These are phyloP conservation scores for Aspergillus texensis DNA, from an alignment of 2,329 filamentous ascomycete species.

Conservation along the genomic window DNA sequence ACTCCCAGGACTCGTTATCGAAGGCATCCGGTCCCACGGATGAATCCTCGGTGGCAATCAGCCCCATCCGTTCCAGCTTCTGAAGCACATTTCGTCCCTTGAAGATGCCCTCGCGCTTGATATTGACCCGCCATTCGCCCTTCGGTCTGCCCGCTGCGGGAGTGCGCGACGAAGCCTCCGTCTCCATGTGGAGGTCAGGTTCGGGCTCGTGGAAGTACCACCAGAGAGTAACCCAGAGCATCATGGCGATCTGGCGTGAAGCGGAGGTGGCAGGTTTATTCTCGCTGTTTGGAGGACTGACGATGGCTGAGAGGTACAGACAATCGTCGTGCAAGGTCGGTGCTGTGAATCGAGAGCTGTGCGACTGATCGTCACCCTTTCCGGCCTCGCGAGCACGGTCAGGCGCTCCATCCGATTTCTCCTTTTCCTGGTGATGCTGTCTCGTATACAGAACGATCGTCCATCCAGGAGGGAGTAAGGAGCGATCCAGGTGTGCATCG, in stretches of 20 bases:
- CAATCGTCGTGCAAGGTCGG: conserved; percentile 80
- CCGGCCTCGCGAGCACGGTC: conserved; percentile 17
- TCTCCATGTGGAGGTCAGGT: conserved; percentile 67
- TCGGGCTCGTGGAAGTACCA: conserved; percentile 95
- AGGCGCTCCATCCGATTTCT: conserved; percentile 15
- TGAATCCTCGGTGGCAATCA: conserved; percentile 76
- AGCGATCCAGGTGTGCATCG: conserved; percentile 69
- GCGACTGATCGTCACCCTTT: conserved; percentile 39
- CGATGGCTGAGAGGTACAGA: conserved; percentile 90
- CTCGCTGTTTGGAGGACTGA: conserved; percentile 76
- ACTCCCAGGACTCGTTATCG: conserved; percentile 67
- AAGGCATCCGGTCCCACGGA: conserved; percentile 66
- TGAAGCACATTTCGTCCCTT: conserved; percentile 79
- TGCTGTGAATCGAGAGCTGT: conserved; percentile 58
- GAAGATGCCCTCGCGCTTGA: conserved; percentile 86
- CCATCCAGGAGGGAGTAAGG: conserved; percentile 77
- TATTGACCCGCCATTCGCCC: conserved; percentile 83
- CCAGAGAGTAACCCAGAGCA: conserved; percentile 91
- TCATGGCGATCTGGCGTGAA: conserved; percentile 90
- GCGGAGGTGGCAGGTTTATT: conserved; percentile 79
- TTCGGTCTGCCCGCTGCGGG: conserved; percentile 71
- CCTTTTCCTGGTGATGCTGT: conserved; percentile 29
- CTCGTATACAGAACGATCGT: conserved; percentile 82
- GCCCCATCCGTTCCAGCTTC: conserved; percentile 90
- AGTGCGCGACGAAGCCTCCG: conserved; percentile 65